These are phyloP conservation scores for Podila verticillata DNA, from an alignment of 192 early-diverging fungal genomes.

Conservation along the genomic window DNA sequence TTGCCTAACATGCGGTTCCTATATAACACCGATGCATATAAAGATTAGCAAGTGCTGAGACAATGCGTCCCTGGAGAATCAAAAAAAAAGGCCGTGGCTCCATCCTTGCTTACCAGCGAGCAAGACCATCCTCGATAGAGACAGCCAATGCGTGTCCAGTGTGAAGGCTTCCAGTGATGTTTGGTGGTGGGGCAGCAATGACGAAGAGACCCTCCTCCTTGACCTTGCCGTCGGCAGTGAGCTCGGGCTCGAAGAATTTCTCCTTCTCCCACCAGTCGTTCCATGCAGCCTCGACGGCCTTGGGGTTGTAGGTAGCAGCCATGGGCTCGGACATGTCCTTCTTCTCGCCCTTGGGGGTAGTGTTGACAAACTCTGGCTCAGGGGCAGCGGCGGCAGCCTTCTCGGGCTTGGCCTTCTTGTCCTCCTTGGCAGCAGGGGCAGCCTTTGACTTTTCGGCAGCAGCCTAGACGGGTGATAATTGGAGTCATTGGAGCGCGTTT, in stretches of 20 bases:
- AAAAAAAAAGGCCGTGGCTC: background rate
- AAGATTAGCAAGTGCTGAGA: background rate
- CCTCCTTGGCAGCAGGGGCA: conserved; percentile 40
- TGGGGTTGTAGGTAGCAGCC: conserved; percentile 87
- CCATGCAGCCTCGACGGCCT: conserved; percentile 94
- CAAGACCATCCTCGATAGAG: conserved; percentile 93
- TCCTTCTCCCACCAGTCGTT: conserved; percentile 98
- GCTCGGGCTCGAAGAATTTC: conserved; percentile 89
- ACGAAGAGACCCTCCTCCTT: conserved; percentile 86
- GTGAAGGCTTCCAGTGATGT: conserved; percentile 97
- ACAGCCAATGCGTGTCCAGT: conserved; percentile 94
- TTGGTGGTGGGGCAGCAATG: conserved; percentile 97
- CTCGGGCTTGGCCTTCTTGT: conserved; percentile 44
- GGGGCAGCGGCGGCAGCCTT: conserved; percentile 37
- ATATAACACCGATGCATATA: background rate
- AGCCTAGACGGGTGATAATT: background rate
- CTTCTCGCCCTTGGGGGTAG: conserved; percentile 87
- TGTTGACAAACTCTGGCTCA: conserved; percentile 79
- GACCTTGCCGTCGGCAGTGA: conserved; percentile 74
- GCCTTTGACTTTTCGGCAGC: conserved; percentile 57
- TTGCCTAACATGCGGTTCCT: conserved; percentile 97
- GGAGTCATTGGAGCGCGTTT: background rate
- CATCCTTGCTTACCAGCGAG: conserved; percentile 77
- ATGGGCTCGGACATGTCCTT: conserved; percentile 79
- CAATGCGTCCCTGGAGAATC: background rate